Evolutionary conservation across 208 protist genomes (phyloP).

Genomic region (Acanthamoeba triangularis): DNA sequence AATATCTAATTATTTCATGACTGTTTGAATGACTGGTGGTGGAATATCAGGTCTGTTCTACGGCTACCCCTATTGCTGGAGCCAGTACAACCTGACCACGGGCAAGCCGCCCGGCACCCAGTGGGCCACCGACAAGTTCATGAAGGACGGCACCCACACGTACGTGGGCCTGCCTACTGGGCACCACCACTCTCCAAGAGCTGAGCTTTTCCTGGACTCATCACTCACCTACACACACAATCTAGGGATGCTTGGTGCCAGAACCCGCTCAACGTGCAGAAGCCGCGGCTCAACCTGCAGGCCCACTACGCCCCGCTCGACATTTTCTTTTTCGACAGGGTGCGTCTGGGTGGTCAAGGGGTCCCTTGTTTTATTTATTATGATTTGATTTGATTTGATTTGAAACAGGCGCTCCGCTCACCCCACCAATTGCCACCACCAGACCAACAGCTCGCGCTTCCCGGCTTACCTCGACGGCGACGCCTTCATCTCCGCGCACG

Average conservation of each 20-base stretch:
- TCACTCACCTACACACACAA: background rate
- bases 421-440: background rate
- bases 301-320: slow-evolving; percentile 69
- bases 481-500: slow-evolving; percentile 46
- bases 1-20: background rate
- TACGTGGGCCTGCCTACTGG: background rate
- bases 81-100: slow-evolving; percentile 69
- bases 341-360: too few relatives aligned
- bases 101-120: slow-evolving; percentile 60
- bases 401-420: background rate
- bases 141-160: slow-evolving; percentile 66
- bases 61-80: slow-evolving; percentile 77
- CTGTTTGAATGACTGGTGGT: background rate
- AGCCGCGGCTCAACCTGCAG: slow-evolving; percentile 11
- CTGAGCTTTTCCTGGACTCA: background rate
- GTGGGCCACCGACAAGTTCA: slow-evolving; percentile 68
- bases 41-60: slow-evolving; percentile 48
- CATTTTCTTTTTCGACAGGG: slow-evolving; percentile 65
- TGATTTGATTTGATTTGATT: background rate
- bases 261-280: slow-evolving; percentile 39
- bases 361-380: too few relatives aligned
- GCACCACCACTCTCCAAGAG: too few relatives aligned
- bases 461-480: slow-evolving; percentile 16
- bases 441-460: background rate
- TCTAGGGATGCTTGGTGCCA: slow-evolving; percentile 62